A percentile compares a stretch with the other conserved stretches of the same genome.
Evolutionary conservation across 345 rosid species (phyloP).

Genomic region (Eucalyptus tenuipes): DNA sequence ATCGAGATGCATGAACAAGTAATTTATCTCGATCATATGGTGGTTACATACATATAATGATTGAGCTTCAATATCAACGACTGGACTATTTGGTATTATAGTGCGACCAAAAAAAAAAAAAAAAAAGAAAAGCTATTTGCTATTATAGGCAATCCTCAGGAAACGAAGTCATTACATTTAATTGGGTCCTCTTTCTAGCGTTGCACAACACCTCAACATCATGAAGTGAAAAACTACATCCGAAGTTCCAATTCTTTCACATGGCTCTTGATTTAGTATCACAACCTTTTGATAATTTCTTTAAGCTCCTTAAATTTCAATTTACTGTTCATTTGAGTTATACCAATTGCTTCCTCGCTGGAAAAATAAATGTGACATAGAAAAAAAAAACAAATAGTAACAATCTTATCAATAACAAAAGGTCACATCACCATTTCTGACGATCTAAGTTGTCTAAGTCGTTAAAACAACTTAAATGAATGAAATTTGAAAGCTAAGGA

Average conservation of each 20-base stretch:
- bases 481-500: background rate
- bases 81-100: background rate
- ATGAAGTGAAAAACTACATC: too few species aligned
- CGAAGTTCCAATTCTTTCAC: background rate
- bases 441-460: background rate
- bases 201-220: background rate
- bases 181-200: background rate
- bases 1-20: background rate
- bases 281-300: too few species aligned
- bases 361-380: too few species aligned
- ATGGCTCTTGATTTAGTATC: background rate
- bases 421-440: background rate
- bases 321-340: background rate
- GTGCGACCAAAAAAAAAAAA: too few species aligned
- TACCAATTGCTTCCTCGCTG: background rate
- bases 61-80: background rate
- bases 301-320: background rate
- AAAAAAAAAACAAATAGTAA: too few species aligned
- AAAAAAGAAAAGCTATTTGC: too few species aligned
- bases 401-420: background rate
- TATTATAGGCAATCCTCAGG: background rate
- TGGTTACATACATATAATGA: background rate
- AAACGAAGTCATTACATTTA: background rate
- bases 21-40: background rate
- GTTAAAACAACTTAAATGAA: too few species aligned